These are phyloP conservation scores for Kodamaea ohmeri DNA, from an alignment of 1,139 yeast genomes.

Conservation along the genomic window DNA sequence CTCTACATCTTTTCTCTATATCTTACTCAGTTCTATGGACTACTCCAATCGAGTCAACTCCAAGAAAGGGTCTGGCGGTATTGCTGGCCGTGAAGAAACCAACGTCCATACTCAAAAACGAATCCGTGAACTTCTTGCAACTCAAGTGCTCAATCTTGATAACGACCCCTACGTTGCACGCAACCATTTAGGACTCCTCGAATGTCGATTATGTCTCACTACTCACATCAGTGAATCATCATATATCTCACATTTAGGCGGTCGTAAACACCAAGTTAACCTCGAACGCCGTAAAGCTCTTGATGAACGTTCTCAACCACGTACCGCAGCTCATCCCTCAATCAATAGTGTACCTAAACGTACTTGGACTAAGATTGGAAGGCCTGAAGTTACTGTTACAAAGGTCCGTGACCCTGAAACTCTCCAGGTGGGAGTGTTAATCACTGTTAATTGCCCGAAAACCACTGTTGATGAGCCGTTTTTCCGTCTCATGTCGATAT, in stretches of 20 bases:
- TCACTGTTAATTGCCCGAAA: slow-evolving; percentile 56
- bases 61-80: slow-evolving; percentile 61
- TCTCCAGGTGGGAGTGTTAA: slow-evolving; percentile 56
- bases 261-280: slow-evolving; percentile 70
- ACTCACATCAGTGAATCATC: slow-evolving; percentile 74
- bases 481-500: slow-evolving; percentile 71
- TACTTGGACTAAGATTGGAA: slow-evolving; percentile 61
- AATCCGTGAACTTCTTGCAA: slow-evolving; percentile 59
- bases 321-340: slow-evolving; percentile 12
- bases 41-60: slow-evolving; percentile 45
- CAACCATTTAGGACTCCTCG: slow-evolving; percentile 71
- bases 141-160: slow-evolving; percentile 60
- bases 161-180: slow-evolving; percentile 75
- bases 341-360: slow-evolving; percentile 36
- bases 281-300: slow-evolving; percentile 54
- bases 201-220: slow-evolving; percentile 74
- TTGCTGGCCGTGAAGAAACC: slow-evolving; percentile 66
- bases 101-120: slow-evolving; percentile 66
- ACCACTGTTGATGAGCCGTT: slow-evolving; percentile 52
- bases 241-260: slow-evolving; percentile 76
- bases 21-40: slow-evolving; percentile 30
- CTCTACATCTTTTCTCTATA: too few relatives aligned
- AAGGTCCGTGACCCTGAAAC: slow-evolving; percentile 64
- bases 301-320: slow-evolving; percentile 28
- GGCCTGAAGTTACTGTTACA: slow-evolving; percentile 63